phyloP scores from a whole-genome alignment of 1,139 yeast species.

The Kurtzmaniella natalensis region DNA sequence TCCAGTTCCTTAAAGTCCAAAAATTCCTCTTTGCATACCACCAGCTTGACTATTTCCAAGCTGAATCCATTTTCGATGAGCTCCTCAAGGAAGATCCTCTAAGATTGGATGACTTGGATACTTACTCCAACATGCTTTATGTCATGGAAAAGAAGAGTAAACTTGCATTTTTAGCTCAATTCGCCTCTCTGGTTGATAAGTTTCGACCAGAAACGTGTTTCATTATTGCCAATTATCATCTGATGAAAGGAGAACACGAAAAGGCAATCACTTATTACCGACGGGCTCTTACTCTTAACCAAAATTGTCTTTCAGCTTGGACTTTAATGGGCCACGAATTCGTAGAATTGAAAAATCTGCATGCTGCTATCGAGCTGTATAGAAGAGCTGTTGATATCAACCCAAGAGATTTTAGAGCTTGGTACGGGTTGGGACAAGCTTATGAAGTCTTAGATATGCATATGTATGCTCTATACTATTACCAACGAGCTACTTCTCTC shows the following conservation, averaged over 20 bases:
- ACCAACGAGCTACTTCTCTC: conserved; percentile 83
- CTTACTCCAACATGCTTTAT: conserved; percentile 87
- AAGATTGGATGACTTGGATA: conserved; percentile 84
- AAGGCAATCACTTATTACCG: conserved; percentile 91
- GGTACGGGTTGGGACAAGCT: conserved; percentile 99
- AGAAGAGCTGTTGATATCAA: conserved; percentile 90
- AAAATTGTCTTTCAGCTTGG: conserved; percentile 89
- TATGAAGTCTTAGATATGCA: conserved; percentile 97
- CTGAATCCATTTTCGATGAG: conserved; percentile 76
- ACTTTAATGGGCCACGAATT: conserved; percentile 99
- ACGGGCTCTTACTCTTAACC: conserved; percentile 78
- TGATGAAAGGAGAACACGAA: conserved; percentile 89
- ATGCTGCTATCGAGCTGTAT: conserved; percentile 96
- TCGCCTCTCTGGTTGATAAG: conserved; percentile 76
- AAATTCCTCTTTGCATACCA: conserved; percentile 79
- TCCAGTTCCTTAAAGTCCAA: conserved; percentile 73
- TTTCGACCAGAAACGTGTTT: conserved; percentile 95
- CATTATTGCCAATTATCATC: conserved; percentile 88
- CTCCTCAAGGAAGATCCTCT: conserved; percentile 77
- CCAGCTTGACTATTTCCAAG: conserved; percentile 71
- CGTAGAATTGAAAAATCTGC: conserved; percentile 91
- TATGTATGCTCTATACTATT: conserved; percentile 84
- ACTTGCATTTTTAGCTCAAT: conserved; percentile 81
- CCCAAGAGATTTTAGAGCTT: conserved; percentile 87
- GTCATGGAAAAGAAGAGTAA: conserved; percentile 90